Conservation (phyloP, 164 flowering plant species). For the Akebia trifoliata region DNA sequence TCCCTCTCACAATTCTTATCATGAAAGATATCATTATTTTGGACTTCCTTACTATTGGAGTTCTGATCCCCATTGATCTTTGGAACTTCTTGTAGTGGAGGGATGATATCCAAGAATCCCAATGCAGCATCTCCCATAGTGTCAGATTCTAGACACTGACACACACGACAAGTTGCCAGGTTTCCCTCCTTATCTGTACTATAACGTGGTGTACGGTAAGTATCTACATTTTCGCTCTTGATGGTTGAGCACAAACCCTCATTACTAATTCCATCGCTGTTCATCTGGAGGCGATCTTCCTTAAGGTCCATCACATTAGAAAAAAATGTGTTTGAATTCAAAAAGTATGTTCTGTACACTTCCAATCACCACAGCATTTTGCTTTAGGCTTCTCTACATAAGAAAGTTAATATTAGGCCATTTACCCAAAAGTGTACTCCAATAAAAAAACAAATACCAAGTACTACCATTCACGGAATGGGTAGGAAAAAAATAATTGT, state of each 20-base stretch:
- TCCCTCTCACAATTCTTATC: slow-evolving; percentile 17
- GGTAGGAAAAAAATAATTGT: not conserved
- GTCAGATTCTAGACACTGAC: slow-evolving; percentile 91
- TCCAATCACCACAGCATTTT: slow-evolving; percentile 9
- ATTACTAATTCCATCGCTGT: slow-evolving; percentile 15
- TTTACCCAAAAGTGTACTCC: not conserved
- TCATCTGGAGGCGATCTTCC: slow-evolving; percentile 16
- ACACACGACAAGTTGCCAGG: slow-evolving; percentile 69
- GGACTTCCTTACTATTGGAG: slow-evolving; percentile 19
- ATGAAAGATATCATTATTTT: slow-evolving; percentile 20
- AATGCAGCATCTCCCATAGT: slow-evolving; percentile 75
- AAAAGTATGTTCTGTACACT: too few relatives aligned
- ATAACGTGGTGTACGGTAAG: slow-evolving; percentile 20
- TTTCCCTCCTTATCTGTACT: slow-evolving; percentile 50
- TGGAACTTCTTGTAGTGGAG: slow-evolving; percentile 33
- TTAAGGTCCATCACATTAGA: slow-evolving; percentile 23
- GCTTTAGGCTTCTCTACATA: slow-evolving; percentile 1
- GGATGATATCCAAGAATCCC: slow-evolving; percentile 58
- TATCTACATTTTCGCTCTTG: slow-evolving; percentile 25
- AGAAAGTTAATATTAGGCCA: slow-evolving; percentile 3
- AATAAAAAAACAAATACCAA: slow-evolving; percentile 3
- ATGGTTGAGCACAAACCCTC: slow-evolving; percentile 17
- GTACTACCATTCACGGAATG: not conserved
- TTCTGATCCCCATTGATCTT: slow-evolving; percentile 24
- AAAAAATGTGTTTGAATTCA: not conserved